Evolutionary conservation across 345 rosid species (phyloP), one percentile per base, ranked within the genome.

Genomic region (Psidium friedrichsthalianum): DNA sequence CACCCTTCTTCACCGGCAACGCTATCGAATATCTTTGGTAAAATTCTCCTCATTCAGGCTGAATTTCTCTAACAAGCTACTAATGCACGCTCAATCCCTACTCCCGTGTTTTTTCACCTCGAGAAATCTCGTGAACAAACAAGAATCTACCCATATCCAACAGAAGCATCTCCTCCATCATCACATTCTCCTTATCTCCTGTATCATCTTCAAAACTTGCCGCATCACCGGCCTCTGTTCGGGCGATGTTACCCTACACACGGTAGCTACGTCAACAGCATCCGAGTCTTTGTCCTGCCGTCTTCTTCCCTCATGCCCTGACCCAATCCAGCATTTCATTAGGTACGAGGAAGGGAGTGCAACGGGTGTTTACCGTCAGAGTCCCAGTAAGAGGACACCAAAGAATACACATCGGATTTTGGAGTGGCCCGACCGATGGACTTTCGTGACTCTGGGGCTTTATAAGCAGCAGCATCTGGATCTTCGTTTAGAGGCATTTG

Each of bases 151-250:
- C 12, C 54, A 18, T 61, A 84, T 8, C 90, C 89, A 84, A 59
- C 44, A 78, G 90, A 78, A 44, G 89, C 90, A 61, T 86, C 11
- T 91, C 95, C 51, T 91, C 92, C 12, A 87, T 87, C 88, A 88
- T 64, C 69, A 86, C 91, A 85, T 91, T 93, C 82, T 96, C 98
- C 86, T 97, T 69, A 95, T 93, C 88, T 94, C 96, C 83, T 93
- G 96, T 86, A 97, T 92, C 96, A 95, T 93, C 89, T 94, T 95
- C 87, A 97, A 86, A 74, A 94, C 98, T 87, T 96, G 98, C 94
- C 96, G 93, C 96, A 96, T 95, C 44, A 91, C 92, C 0, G 98
- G 98, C 88, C 99, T 90, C 87, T 94, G 98, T 84, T 97, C 99
- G 0, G 98, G 98, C 0, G 98, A 97, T 4, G 93, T 93, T 86